Evolutionary conservation across 805 yeast genomes (phyloP).

Genomic region (Candida rishiriensis): DNA sequence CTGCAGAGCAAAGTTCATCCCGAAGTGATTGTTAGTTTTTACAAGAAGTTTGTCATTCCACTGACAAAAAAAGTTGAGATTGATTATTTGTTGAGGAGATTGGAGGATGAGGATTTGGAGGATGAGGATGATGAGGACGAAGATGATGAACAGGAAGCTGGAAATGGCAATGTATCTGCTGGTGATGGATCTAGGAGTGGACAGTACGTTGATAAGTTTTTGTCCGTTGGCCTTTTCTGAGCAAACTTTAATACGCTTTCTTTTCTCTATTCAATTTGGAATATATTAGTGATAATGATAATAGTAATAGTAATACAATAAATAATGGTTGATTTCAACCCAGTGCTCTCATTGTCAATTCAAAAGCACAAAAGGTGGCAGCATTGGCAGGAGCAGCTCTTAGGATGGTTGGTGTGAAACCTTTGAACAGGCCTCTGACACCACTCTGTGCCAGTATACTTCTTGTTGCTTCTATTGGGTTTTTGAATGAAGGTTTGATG

Average conservation of each 20-base stretch:
- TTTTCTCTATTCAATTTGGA: neutral
- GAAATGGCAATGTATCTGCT: neutral
- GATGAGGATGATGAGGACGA: constrained; percentile 27
- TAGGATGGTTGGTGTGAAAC: constrained; percentile 85
- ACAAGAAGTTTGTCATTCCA: constrained; percentile 86
- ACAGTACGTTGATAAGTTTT: constrained; percentile 20
- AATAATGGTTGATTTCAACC: constrained; percentile 19
- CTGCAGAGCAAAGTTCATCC: constrained; percentile 75
- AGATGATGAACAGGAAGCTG: neutral
- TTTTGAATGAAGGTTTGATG: constrained; percentile 53
- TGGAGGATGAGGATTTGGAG: constrained; percentile 46
- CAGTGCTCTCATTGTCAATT: constrained; percentile 71
- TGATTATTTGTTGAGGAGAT: constrained; percentile 79
- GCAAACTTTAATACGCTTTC: too few species aligned
- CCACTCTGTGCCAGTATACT: constrained; percentile 59
- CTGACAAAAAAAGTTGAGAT: constrained; percentile 93
- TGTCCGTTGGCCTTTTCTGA: constrained; percentile 21
- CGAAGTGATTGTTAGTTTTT: constrained; percentile 74
- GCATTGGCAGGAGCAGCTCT: constrained; percentile 99
- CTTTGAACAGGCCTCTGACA: constrained; percentile 75
- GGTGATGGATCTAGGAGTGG: constrained; percentile 4
- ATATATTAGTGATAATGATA: neutral
- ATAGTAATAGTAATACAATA: constrained; percentile 2
- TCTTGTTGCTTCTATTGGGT: constrained; percentile 54
- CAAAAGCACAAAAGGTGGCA: constrained; percentile 93